Base-by-base conservation (phyloP, 2,329 filamentous ascomycete genomes). In the Phoma herbarum region DNA sequence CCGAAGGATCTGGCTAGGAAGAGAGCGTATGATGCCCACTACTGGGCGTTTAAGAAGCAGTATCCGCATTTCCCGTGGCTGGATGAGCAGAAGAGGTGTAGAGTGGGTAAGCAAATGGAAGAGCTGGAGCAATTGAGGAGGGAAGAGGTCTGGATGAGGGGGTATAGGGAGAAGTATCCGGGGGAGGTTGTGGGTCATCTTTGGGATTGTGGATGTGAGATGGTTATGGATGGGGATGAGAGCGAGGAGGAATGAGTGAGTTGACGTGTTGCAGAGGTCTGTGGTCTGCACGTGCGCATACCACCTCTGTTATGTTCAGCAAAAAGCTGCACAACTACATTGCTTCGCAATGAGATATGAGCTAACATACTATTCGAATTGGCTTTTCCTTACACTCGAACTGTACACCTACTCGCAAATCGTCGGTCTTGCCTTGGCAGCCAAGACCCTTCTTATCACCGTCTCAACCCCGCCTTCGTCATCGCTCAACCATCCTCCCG, bases 221-320 rank as follows among this genome's bases (percentile, higher is more conserved):
- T 60, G 42, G n/a, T 55, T 1, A 26, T 37, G 4, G 61, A 52
- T 2, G 57, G 50, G 10, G 51, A 54, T 26, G 63, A 64, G 44
- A 56, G 61, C 41, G 66, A 70, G 45, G 63, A 57, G 42, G 60
- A 68, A 4, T 43, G 37, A 41, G 37, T n/a, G n/a, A n/a, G n/a
- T n/a, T n/a, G n/a, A n/a, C n/a, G n/a, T n/a, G n/a, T n/a, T n/a
- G n/a, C n/a, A n/a, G n/a, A n/a, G n/a, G n/a, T n/a, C n/a, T n/a
- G n/a, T n/a, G n/a, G n/a, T n/a, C n/a, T 33, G 33, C 84, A 88
- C 66, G 79, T 90, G 58, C 83, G 58, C 83, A 87, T 64, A 88
- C 85, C 2, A 80, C 80, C 14, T 87, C 86, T 1, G 76, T 82
- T 25, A 84, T 87, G 59, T 84, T 90, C 74, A 89, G 89, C 70